A percentile compares a stretch with the other conserved stretches of the same genome.
Evolutionary conservation across 768 basidiomycete species (phyloP).

Genomic region (Tephrocybe sp.): DNA sequence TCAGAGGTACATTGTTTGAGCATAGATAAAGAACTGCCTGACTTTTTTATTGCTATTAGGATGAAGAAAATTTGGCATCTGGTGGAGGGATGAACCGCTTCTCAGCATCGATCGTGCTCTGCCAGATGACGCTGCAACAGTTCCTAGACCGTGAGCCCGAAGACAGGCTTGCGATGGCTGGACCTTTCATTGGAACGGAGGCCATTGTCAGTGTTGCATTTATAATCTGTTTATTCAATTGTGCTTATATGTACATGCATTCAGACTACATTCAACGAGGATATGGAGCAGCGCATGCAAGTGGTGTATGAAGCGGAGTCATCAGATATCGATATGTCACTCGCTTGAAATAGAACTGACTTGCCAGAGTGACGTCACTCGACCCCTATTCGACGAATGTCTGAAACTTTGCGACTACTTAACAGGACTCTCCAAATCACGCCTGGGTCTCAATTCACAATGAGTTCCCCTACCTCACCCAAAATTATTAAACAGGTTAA

Average conservation of each 20-base stretch:
- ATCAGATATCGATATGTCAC: neutral
- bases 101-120: conserved; percentile 64
- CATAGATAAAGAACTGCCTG: neutral
- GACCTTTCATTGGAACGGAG: conserved; percentile 45
- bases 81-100: conserved; percentile 70
- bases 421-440: neutral
- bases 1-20: conserved; percentile 40
- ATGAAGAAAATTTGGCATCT: conserved; percentile 56
- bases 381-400: conserved; percentile 1
- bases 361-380: conserved; percentile 11
- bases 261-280: conserved; percentile 14
- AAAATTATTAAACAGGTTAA: conserved; percentile 36
- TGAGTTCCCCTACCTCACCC: conserved; percentile 18
- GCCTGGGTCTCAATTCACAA: neutral
- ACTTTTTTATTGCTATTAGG: conserved; percentile 34
- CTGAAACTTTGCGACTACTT: conserved; percentile 6
- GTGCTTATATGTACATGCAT: neutral
- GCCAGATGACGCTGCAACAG: conserved; percentile 49
- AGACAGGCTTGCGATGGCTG: conserved; percentile 45
- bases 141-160: conserved; percentile 55
- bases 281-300: conserved; percentile 12
- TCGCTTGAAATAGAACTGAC: conserved; percentile 2
- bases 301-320: neutral
- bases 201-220: conserved; percentile 46
- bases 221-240: neutral